Evolutionary conservation across 768 basidiomycete genomes (phyloP), one percentile per base, ranked within the genome.

Genomic region (Pleurotus djamor): DNA sequence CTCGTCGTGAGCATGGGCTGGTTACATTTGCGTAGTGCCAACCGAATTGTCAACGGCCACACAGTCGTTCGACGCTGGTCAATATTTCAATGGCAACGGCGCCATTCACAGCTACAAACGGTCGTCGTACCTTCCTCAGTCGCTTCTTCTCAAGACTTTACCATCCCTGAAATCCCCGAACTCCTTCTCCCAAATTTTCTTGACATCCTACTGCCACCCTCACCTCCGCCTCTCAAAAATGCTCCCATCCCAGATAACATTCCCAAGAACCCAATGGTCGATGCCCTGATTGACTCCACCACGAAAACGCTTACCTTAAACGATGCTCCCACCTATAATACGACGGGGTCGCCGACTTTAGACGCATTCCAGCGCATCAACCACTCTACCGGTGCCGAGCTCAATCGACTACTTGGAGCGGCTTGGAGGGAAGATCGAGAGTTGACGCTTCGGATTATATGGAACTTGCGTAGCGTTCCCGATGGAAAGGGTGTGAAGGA

Each of bases 391-490:
- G 64, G 66, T 1, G n/a, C 21, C 0, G 48, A 60, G 0, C 65
- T 85, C 16, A 68, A 76, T 51, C 41, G 48, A 0, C 66, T 75
- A 49, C 76, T 91, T 0, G 64, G 67, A 0, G 71, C 76, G 4
- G 77, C 86, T 2, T 91, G 88, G 88, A 67, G 65, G 32, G 82
- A 86, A 59, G 83, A 89, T 64, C 73, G 86, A 0, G 61, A 66
- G 6, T 63, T 85, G 16, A 87, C 88, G 1, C 75, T 90, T 41
- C 77, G 79, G 35, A 73, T 90, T 58, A 87, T 92, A 60, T 90
- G 87, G 85, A 83, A 85, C 59, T 66, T 81, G 48, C 71, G 88
- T 28, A 88, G 85, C 36, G 89, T 92, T 36, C 86, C 87, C 58
- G 85, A 91, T 45, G 88, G 89, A 0, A 87, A 86, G 64, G 72